Percentiles rank a stretch among this genome's conserved stretches.
Conservation (phyloP, 495 filamentous ascomycete species). For the Trichoderma parareesei region DNA sequence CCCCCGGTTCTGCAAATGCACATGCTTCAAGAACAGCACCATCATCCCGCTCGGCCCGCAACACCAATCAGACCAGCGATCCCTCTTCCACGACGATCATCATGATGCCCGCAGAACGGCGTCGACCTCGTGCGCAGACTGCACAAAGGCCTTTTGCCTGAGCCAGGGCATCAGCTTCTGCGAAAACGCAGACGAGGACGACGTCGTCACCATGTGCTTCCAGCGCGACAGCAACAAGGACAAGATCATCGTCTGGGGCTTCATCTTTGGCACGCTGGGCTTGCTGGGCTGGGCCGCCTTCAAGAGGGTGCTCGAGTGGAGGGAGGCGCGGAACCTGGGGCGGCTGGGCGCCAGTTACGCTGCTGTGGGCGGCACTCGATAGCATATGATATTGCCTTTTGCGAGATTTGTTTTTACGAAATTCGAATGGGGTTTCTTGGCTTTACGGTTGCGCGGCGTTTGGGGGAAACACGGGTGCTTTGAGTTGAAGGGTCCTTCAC, state of each 20-base stretch:
- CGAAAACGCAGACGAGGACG: constrained; percentile 73
- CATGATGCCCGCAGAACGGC: constrained; percentile 19
- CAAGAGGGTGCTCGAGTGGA: constrained; percentile 44
- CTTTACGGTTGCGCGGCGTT: too few species aligned
- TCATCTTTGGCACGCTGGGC: constrained; percentile 79
- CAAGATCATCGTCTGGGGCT: constrained; percentile 83
- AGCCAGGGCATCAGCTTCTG: constrained; percentile 79
- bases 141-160: constrained; percentile 86
- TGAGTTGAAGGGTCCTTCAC: too few species aligned
- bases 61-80: constrained; percentile 16
- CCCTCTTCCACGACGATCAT: constrained; percentile 7
- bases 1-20: constrained; percentile 96
- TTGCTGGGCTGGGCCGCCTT: constrained; percentile 72
- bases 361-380: neutral
- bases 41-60: constrained; percentile 65
- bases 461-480: too few species aligned
- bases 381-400: neutral
- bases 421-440: too few species aligned
- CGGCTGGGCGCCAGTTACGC: constrained; percentile 5
- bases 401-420: neutral
- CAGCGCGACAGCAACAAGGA: constrained; percentile 88
- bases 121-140: constrained; percentile 60
- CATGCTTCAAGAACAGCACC: constrained; percentile 83
- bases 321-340: constrained; percentile 25
- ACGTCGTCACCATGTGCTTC: constrained; percentile 86